phyloP scores from a whole-genome alignment of 1,284 basidiomycete genomes.

The Agaricales sp. region DNA sequence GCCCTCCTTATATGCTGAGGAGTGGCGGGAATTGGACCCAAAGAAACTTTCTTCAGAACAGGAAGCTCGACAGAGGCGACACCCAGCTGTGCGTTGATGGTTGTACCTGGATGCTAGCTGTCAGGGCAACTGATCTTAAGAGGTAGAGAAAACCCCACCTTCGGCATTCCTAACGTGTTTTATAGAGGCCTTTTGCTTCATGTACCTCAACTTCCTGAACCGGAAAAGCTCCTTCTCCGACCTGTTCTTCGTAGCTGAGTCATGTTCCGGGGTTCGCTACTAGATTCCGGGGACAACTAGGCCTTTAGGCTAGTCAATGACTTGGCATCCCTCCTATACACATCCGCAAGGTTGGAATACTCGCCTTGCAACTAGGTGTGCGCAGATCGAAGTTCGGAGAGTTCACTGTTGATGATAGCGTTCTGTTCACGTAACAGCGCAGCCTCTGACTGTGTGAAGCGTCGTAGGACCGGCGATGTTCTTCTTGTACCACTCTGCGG shows the following conservation, averaged over 20 bases:
- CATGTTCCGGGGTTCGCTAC: too few species aligned
- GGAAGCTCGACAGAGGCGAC: neutral
- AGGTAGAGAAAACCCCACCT: too few species aligned
- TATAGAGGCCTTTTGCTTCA: too few species aligned
- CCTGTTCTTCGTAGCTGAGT: too few species aligned
- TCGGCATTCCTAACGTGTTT: neutral
- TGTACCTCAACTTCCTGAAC: too few species aligned
- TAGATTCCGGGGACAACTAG: too few species aligned
- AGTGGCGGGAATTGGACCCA: neutral
- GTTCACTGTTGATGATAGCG: neutral
- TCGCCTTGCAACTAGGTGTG: neutral
- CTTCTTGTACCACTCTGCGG: too few species aligned
- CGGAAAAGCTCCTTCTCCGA: too few species aligned
- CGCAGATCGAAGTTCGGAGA: neutral
- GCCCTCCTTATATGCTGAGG: neutral
- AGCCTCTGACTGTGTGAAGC: neutral
- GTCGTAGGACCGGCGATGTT: neutral
- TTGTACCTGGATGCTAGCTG: constrained; percentile 13
- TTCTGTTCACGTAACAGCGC: neutral
- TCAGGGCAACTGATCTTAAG: too few species aligned
- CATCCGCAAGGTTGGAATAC: constrained; percentile 16
- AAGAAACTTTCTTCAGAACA: neutral
- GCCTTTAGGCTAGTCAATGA: constrained; percentile 36
- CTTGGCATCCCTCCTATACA: constrained; percentile 37
- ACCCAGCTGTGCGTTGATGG: neutral